Evolutionary conservation across 331 rosid genomes (phyloP).

Genomic region (Prunus yedoensis): DNA sequence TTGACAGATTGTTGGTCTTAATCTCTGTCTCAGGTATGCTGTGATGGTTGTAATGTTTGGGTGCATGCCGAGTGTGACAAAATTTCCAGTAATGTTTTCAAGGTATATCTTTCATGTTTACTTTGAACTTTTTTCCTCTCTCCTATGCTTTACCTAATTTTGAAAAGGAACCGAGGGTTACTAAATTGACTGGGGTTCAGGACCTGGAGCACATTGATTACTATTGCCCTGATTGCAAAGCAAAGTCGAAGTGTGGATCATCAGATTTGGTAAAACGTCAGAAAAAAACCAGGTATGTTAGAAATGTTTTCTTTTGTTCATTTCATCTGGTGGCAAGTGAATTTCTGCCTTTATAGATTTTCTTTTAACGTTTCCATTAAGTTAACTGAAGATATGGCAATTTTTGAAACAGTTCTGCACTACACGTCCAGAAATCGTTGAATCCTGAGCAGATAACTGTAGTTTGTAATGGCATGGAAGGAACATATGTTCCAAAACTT

Average conservation of each 20-base stretch:
- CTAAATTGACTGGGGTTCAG: conserved; percentile 40
- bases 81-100: conserved; percentile 56
- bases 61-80: conserved; percentile 94
- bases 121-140: background rate
- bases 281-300: conserved; percentile 52
- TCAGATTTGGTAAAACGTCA: conserved; percentile 39
- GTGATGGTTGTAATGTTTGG: conserved; percentile 99
- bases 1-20: conserved; percentile 27
- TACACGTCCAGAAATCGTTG: conserved; percentile 25
- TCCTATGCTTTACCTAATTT: conserved; percentile 13
- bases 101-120: conserved; percentile 43
- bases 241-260: conserved; percentile 37
- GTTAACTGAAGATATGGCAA: conserved; percentile 25
- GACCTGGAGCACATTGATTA: conserved; percentile 71
- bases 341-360: conserved; percentile 7
- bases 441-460: conserved; percentile 60
- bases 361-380: background rate
- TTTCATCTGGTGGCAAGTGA: conserved; percentile 17
- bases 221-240: conserved; percentile 92
- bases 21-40: conserved; percentile 67
- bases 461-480: conserved; percentile 98
- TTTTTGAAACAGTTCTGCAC: conserved; percentile 47
- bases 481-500: conserved; percentile 68
- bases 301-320: background rate
- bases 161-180: conserved; percentile 13